Conservation (phyloP, 805 yeast genomes). For the Metschnikowia lochheadii region DNA sequence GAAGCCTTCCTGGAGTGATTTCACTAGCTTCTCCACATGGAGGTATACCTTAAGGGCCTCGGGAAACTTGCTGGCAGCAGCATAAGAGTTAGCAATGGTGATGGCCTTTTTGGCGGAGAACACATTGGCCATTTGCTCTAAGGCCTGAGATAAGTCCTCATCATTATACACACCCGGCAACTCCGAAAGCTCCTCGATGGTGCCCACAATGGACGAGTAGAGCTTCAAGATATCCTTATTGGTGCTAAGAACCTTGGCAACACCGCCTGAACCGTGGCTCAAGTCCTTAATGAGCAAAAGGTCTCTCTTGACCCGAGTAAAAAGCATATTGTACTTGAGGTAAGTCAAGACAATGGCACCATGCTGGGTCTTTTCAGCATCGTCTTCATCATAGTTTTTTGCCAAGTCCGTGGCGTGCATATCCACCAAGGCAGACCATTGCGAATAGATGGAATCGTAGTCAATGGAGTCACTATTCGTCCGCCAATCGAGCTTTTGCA, state of each 20-base stretch:
- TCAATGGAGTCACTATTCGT: slow-evolving; percentile 36
- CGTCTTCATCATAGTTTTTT: slow-evolving; percentile 45
- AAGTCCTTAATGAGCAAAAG: slow-evolving; percentile 41
- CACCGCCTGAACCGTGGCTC: slow-evolving; percentile 9
- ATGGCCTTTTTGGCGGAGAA: slow-evolving; percentile 44
- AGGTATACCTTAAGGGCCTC: slow-evolving; percentile 46
- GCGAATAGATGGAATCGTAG: slow-evolving; percentile 54
- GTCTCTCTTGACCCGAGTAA: slow-evolving; percentile 74
- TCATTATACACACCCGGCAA: slow-evolving; percentile 92
- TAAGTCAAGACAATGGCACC: slow-evolving; percentile 73
- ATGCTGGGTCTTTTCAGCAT: slow-evolving; percentile 59
- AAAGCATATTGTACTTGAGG: slow-evolving; percentile 62
- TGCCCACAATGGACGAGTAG: slow-evolving; percentile 47
- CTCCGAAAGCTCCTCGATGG: slow-evolving; percentile 60
- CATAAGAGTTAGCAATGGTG: slow-evolving; percentile 44
- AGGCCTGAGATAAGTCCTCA: slow-evolving; percentile 55
- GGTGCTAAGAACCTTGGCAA: background rate
- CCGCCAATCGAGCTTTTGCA: slow-evolving; percentile 26
- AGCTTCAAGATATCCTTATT: slow-evolving; percentile 46
- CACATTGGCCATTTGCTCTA: slow-evolving; percentile 46
- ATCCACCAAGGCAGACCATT: slow-evolving; percentile 69
- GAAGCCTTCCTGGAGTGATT: slow-evolving; percentile 17
- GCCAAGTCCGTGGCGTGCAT: slow-evolving; percentile 54
- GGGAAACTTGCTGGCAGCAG: slow-evolving; percentile 34
- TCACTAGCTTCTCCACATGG: slow-evolving; percentile 21